Evolutionary conservation across 306 rosid species (phyloP), one percentile per base, ranked within the genome.

Genomic region (Fragaria nilgerrensis): DNA sequence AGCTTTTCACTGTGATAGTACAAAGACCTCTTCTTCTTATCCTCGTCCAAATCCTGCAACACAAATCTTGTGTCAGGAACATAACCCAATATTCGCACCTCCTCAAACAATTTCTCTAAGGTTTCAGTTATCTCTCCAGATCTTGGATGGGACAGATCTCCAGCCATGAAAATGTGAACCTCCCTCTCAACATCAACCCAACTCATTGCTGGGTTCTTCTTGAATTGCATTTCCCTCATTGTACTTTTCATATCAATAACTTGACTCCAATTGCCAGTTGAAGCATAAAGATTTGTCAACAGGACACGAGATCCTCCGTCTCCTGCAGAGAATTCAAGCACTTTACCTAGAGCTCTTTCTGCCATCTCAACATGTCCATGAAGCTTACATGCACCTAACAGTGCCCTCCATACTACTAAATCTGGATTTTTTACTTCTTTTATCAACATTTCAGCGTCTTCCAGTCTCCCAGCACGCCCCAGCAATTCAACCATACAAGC

Each of bases 151-250:
- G 91, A 89, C 79, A 83, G 81, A 81, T 88, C 91, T 82, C 92
- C 92, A 62, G 92, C 97, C 90, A 86, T 88, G 87, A 88, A 89
- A 86, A 84, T 82, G 72, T 91, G 90, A 77, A 91, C 85, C 83
- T 85, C 84, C 74, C 86, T 81, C 48, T 88, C 84, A 55, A 89
- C 80, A 77, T 88, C 88, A 73, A 88, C 91, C 87, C 89, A 89
- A 82, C 89, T 89, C 90, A 88, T 79, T 70, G 91, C 91, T 34
- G 90, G 87, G 79, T 69, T 86, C 81, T 89, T 91, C 87, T 85
- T 86, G 72, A 88, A 71, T 58, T 81, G 88, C 77, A 88, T 65
- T 58, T 80, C 90, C 79, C 84, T 86, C 75, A 86, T 76, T 67
- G 90, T 72, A 77, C 84, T 88, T 85, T 89, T 91, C 85, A 88